phyloP scores from a whole-genome alignment of 208 protist genomes.

The Crithidia brevicula region DNA sequence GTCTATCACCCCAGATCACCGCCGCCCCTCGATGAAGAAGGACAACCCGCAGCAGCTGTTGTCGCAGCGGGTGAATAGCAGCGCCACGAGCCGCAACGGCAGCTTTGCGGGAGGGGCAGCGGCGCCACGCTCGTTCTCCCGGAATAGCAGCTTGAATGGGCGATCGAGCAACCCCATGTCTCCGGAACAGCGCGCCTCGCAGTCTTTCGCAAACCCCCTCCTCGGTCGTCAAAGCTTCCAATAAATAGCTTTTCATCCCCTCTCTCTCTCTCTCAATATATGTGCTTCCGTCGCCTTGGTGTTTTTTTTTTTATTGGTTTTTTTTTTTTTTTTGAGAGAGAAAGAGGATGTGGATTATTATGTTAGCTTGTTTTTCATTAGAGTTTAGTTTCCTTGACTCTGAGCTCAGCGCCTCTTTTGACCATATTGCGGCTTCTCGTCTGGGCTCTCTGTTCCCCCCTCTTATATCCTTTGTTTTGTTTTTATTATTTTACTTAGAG shows the following conservation, averaged over 20 bases:
- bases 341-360: too few relatives aligned
- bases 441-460: too few relatives aligned
- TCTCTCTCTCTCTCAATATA: conserved; percentile 12
- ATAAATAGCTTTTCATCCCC: background rate
- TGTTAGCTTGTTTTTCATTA: too few relatives aligned
- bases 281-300: background rate
- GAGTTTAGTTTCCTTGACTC: too few relatives aligned
- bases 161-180: background rate
- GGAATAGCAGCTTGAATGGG: background rate
- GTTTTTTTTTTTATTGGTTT: conserved; percentile 11
- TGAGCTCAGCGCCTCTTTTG: too few relatives aligned
- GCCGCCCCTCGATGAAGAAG: background rate
- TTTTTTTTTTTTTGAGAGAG: too few relatives aligned
- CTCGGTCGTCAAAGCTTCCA: conserved; percentile 29
- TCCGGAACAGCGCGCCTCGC: background rate
- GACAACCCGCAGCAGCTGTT: background rate
- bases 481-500: too few relatives aligned
- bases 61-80: background rate
- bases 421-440: too few relatives aligned
- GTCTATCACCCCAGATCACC: conserved; percentile 2
- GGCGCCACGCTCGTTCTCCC: background rate
- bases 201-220: conserved; percentile 25
- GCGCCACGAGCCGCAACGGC: background rate
- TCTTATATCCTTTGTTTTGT: too few relatives aligned
- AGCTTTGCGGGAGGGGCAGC: background rate